A percentile compares a stretch with the other conserved stretches of the same genome.
Evolutionary conservation across 2,329 filamentous ascomycete genomes (phyloP).

Genomic region (Trichocomaceae sp.): DNA sequence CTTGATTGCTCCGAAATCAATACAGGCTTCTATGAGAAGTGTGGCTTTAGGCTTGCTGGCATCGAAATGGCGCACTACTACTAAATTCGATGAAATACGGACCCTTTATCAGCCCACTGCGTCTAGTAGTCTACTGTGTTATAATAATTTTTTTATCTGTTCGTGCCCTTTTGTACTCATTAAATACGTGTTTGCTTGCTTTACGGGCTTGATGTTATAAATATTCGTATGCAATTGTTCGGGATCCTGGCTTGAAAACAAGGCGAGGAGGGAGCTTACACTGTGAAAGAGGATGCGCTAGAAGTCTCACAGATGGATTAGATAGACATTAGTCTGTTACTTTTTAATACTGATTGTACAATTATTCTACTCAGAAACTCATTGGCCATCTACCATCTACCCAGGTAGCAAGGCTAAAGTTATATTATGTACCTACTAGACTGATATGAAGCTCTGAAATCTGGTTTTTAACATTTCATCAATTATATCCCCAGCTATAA

Average conservation of each 20-base stretch:
- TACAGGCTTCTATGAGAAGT: slow-evolving; percentile 97
- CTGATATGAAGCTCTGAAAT: not conserved
- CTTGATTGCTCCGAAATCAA: slow-evolving; percentile 94
- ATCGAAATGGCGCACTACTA: slow-evolving; percentile 98
- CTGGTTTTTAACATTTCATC: not conserved
- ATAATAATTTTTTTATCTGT: not conserved
- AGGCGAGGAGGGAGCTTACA: not conserved
- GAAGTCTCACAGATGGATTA: not conserved
- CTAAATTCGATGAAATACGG: slow-evolving; percentile 17
- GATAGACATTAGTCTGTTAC: not conserved
- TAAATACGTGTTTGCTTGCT: not conserved
- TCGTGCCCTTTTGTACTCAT: not conserved
- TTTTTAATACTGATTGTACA: not conserved
- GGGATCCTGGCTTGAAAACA: not conserved
- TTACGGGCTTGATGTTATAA: not conserved
- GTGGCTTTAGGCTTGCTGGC: slow-evolving; percentile 85
- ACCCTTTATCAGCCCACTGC: not conserved
- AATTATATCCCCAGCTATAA: not conserved
- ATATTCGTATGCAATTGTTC: not conserved
- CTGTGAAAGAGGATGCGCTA: not conserved
- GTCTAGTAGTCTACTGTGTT: not conserved
- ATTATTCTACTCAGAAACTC: not conserved
- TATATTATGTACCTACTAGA: no score
- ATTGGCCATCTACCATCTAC: no score
- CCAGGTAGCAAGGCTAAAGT: no score